A percentile compares a stretch with the other conserved stretches of the same genome.
Conservation (phyloP, 2,329 filamentous ascomycete genomes). For the Arthrobotrys musiformis region DNA sequence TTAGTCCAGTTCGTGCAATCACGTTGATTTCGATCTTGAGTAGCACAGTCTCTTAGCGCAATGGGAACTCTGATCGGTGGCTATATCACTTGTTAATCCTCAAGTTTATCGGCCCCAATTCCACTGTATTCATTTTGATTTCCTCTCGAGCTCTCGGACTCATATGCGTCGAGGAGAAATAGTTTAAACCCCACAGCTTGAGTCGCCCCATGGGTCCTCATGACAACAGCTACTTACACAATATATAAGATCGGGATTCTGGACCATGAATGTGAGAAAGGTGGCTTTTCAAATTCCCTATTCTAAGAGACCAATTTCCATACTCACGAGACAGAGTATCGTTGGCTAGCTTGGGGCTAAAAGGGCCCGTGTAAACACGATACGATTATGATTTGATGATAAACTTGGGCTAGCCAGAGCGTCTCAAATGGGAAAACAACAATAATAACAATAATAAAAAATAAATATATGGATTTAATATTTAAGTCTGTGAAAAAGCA, state of each 20-base stretch:
- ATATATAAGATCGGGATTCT: slow-evolving; percentile 35
- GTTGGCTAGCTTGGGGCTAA: background rate
- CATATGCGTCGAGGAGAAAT: no score
- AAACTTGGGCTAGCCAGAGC: slow-evolving; percentile 20
- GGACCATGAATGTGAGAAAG: slow-evolving; percentile 6
- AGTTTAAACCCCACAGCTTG: background rate
- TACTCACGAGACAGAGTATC: background rate
- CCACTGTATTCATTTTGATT: background rate
- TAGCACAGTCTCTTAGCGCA: slow-evolving; percentile 25
- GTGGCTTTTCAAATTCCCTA: slow-evolving; percentile 21
- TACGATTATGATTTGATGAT: slow-evolving; percentile 26
- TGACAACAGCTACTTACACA: background rate
- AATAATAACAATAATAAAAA: background rate
- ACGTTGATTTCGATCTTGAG: slow-evolving; percentile 25
- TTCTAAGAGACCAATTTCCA: slow-evolving; percentile 23
- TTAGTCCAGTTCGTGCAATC: slow-evolving; percentile 10
- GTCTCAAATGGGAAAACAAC: slow-evolving; percentile 27
- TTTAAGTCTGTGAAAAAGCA: background rate
- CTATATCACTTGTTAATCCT: background rate
- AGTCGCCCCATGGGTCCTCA: background rate
- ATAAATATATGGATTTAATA: no score
- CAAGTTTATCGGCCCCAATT: background rate
- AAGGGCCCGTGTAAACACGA: slow-evolving; percentile 39
- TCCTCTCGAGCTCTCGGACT: no score
- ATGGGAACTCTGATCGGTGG: slow-evolving; percentile 1